Conservation (phyloP, 169 alveolate genomes). For the Eimeria maxima region DNA sequence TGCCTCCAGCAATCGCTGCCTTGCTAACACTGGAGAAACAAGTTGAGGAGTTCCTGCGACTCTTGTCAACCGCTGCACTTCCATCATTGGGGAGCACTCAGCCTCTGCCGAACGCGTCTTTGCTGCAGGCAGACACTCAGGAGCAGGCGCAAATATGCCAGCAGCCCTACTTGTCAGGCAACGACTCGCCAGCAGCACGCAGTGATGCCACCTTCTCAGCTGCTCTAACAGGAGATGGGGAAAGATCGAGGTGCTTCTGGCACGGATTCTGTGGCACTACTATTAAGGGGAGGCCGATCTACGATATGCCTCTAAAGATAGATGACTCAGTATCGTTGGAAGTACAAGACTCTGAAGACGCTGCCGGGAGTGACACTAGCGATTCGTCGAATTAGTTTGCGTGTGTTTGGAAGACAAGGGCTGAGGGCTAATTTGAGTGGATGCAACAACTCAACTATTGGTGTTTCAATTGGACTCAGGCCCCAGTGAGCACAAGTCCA, state of each 20-base stretch:
- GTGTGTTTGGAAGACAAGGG: neutral
- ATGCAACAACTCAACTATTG: neutral
- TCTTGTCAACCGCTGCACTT: neutral
- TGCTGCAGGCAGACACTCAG: neutral
- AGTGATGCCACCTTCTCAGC: constrained; percentile 41
- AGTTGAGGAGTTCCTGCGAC: constrained; percentile 51
- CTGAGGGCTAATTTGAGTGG: too few relatives aligned
- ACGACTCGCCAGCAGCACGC: constrained; percentile 56
- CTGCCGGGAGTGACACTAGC: constrained; percentile 37
- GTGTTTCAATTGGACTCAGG: neutral
- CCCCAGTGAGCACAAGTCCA: neutral
- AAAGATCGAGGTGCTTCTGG: constrained; percentile 34
- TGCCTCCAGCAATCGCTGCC: constrained; percentile 62
- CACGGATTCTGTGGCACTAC: constrained; percentile 29
- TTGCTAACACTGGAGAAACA: neutral
- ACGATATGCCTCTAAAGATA: constrained; percentile 23
- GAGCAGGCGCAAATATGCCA: constrained; percentile 33
- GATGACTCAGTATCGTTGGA: neutral
- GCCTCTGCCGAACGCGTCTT: neutral
- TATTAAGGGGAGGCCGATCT: neutral
- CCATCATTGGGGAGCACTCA: neutral
- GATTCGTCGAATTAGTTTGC: neutral
- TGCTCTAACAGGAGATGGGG: constrained; percentile 12
- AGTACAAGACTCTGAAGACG: neutral
- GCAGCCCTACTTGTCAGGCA: neutral